Evolutionary conservation across 2,329 filamentous ascomycete genomes (phyloP).

Genomic region (Fusarium marasasianum): DNA sequence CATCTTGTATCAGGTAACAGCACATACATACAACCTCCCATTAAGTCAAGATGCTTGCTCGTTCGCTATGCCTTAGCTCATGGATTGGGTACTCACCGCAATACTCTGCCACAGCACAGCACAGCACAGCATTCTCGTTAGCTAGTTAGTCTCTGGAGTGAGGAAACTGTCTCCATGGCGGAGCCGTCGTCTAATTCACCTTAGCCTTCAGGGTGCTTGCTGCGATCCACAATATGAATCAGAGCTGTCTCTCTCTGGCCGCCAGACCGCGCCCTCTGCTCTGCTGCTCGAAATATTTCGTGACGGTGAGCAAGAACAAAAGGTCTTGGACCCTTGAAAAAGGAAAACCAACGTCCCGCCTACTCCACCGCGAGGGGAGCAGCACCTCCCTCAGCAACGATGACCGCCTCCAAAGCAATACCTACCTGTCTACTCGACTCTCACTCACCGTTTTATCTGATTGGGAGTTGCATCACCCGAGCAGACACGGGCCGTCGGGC

Average conservation of each 20-base stretch:
- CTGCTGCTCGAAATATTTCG: neutral
- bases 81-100: constrained; percentile 32
- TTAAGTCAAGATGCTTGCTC: neutral
- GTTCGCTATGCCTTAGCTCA: neutral
- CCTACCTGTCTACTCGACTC: neutral
- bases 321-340: constrained; percentile 11
- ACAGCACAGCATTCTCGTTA: neutral
- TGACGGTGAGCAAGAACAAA: constrained; percentile 11
- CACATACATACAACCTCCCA: constrained; percentile 15
- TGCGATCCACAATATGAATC: constrained; percentile 14
- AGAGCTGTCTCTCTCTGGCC: constrained; percentile 8
- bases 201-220: neutral
- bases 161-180: neutral
- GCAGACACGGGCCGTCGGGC: constrained; percentile 26
- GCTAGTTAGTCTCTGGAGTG: neutral
- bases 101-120: constrained; percentile 11
- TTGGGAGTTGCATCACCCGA: constrained; percentile 33
- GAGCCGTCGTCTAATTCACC: constrained; percentile 3
- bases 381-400: neutral
- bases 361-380: neutral
- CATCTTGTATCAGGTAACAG: constrained; percentile 29
- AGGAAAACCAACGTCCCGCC: neutral
- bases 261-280: constrained; percentile 28
- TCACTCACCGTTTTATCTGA: constrained; percentile 12
- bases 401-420: constrained; percentile 12